A percentile compares a stretch with the other conserved stretches of the same genome.
phyloP scores from a whole-genome alignment of 768 basidiomycete genomes.

The Amanita subjunquillea region DNA sequence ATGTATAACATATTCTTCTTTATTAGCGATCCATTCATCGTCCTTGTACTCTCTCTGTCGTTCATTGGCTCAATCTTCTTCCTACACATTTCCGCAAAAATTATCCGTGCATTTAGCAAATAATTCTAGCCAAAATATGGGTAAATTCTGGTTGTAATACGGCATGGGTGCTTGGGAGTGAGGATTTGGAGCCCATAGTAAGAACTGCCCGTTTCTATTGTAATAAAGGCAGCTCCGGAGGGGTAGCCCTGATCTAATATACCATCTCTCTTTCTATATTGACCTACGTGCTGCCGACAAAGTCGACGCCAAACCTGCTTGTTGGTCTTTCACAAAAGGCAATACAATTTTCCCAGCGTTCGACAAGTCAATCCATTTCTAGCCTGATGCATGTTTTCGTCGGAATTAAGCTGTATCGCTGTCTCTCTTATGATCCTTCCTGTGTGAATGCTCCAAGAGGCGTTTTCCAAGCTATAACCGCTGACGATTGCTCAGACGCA shows the following conservation, averaged over 20 bases:
- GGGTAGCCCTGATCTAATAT: constrained; percentile 4
- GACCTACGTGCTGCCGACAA: background rate
- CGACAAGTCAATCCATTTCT: background rate
- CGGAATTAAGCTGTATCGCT: background rate
- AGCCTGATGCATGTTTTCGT: background rate
- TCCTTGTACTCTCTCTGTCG: constrained; percentile 87
- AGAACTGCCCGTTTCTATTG: constrained; percentile 1
- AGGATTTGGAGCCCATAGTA: constrained; percentile 28
- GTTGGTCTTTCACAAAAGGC: background rate
- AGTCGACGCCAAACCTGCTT: background rate
- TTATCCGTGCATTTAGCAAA: constrained; percentile 85
- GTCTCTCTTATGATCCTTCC: background rate
- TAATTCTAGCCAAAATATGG: constrained; percentile 20
- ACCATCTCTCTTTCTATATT: background rate
- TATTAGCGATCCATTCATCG: constrained; percentile 88
- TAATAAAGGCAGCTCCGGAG: constrained; percentile 4
- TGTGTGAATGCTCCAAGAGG: too few relatives aligned
- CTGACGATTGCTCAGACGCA: background rate
- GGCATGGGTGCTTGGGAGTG: constrained; percentile 8
- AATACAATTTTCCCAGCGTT: too few relatives aligned
- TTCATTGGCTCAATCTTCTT: constrained; percentile 99
- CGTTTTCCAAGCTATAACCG: background rate
- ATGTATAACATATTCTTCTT: constrained; percentile 1
- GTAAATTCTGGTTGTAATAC: background rate
- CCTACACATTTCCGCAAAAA: constrained; percentile 93